Base-by-base conservation (phyloP, 2,329 filamentous ascomycete species). In the Epichloe scottii region DNA sequence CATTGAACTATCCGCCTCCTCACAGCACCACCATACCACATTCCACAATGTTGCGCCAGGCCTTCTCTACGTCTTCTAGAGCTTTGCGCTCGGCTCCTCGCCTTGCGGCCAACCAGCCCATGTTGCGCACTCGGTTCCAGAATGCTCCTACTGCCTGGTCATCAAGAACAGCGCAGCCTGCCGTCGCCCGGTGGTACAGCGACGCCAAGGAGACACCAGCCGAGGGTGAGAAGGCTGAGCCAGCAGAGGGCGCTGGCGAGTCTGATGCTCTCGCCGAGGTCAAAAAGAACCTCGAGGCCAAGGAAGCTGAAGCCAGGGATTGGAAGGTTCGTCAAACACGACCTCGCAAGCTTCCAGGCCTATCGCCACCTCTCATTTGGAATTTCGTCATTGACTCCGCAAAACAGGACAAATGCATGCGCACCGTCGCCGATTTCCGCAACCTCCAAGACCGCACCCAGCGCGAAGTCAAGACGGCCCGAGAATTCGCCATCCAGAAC, bases 401-500 rank as follows among this genome's bases (percentile, higher is more conserved):
- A 33, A 23, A 44, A 51, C 53, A 97, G 93, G 93, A 97, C 72
- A 93, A 89, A 75, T 94, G 89, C 71, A 80, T 96, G 56, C 91
- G 93, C 66, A 86, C 87, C 51, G 83, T 97, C 57, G 93, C 93
- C 71, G 93, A 98, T 63, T 97, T 94, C 80, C 89, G 89, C 67
- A 98, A 97, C 73, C 86, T 98, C 48, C 91, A 97, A 74, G 89
- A 96, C 64, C 88, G 93, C 64, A 95, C 89, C 42, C 80, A 84
- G 68, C 89, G 93, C 64, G 93, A 98, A 60, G 84, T 94, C 67
- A 87, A 93, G 70, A 72, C 79, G 19, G 88, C 91, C 19, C 84
- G 85, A 61, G 87, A 95, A 71, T 98, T 95, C 62, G 93, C 91
- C 63, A 93, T 98, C 63, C 89, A 95, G 67, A 89, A 84, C 59